phyloP scores from a whole-genome alignment of 2,329 filamentous ascomycete species.

The Botrytis hyacinthi region DNA sequence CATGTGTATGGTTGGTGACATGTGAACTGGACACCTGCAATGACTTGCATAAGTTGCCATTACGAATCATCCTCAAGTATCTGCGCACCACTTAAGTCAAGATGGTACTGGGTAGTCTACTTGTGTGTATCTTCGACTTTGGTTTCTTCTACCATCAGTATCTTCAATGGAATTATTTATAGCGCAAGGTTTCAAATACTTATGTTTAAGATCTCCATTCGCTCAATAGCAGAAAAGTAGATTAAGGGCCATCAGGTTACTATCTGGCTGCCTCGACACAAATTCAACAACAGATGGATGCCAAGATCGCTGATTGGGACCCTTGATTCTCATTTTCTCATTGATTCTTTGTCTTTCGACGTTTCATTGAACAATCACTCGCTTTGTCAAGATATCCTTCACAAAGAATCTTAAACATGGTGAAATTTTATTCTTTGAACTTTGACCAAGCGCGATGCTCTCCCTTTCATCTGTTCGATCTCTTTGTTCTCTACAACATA shows the following conservation, averaged over 20 bases:
- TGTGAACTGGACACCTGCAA: not conserved
- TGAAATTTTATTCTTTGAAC: not conserved
- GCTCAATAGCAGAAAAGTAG: not conserved
- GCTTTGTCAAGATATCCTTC: not conserved
- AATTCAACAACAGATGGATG: not conserved
- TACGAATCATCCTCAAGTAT: too few species aligned
- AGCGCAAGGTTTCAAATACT: too few species aligned
- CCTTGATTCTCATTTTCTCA: not conserved
- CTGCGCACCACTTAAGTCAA: not conserved
- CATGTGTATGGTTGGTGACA: not conserved
- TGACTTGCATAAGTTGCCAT: not conserved
- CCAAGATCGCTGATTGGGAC: not conserved
- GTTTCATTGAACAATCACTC: not conserved
- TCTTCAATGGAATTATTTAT: not conserved
- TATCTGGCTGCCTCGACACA: not conserved
- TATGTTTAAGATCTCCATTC: not conserved
- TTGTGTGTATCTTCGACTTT: not conserved
- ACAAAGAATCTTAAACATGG: not conserved
- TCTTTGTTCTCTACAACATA: constrained; percentile 12
- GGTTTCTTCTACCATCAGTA: not conserved
- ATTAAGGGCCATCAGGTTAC: not conserved
- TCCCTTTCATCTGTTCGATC: not conserved
- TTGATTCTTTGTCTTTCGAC: not conserved
- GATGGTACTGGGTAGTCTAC: not conserved
- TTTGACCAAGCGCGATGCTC: too few species aligned